phyloP scores from a whole-genome alignment of 164 flowering plant genomes.

The Liquidambar formosana region DNA sequence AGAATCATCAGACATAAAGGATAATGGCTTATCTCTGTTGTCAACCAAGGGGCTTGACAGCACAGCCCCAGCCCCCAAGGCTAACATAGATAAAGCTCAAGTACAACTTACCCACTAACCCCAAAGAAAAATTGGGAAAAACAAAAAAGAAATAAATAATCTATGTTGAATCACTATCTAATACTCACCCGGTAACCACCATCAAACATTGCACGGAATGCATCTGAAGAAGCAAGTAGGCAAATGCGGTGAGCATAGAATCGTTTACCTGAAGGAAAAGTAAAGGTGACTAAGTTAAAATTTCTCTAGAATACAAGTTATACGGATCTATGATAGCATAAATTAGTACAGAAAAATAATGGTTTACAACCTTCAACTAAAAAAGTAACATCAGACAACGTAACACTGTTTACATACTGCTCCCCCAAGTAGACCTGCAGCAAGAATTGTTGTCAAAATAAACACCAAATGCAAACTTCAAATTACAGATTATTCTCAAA shows the following conservation, averaged over 20 bases:
- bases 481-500: no score
- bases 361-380: constrained; percentile 77
- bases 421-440: constrained; percentile 94
- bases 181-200: constrained; percentile 93
- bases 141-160: not conserved
- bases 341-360: not conserved
- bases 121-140: not conserved
- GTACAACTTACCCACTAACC: not conserved
- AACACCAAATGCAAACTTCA: constrained; percentile 2
- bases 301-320: no score
- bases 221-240: constrained; percentile 95
- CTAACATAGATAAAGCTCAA: no score
- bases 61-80: no score
- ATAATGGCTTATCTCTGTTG: no score
- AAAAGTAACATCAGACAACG: constrained; percentile 92
- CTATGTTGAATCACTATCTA: not conserved
- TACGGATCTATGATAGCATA: not conserved
- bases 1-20: no score
- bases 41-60: no score
- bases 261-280: constrained; percentile 52
- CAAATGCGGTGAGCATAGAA: constrained; percentile 96
- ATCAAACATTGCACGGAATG: constrained; percentile 99
- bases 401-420: constrained; percentile 80
- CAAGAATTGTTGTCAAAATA: constrained; percentile 10
- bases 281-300: not conserved